Evolutionary conservation across 2,329 filamentous ascomycete genomes (phyloP).

Genomic region (Pseudogymnoascus destructans): DNA sequence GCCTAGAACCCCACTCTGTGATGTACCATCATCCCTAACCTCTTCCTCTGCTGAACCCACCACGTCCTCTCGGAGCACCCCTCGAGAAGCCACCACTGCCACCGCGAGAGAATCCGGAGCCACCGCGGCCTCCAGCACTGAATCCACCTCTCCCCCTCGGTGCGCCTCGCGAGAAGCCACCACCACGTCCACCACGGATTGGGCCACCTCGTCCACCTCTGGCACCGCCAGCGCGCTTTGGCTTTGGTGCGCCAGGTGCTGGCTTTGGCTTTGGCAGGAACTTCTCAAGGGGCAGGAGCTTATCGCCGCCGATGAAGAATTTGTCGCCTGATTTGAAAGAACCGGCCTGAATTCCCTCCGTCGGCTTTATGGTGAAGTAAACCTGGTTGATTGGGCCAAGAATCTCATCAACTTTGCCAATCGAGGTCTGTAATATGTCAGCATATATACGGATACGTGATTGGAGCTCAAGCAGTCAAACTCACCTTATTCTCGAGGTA

Average conservation of each 20-base stretch:
- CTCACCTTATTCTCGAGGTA: slow-evolving; percentile 93
- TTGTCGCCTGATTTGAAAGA: slow-evolving; percentile 96
- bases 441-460: slow-evolving; percentile 2
- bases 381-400: slow-evolving; percentile 96
- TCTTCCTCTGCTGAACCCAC: slow-evolving; percentile 26
- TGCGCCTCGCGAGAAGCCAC: slow-evolving; percentile 32
- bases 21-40: slow-evolving; percentile 11
- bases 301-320: slow-evolving; percentile 91
- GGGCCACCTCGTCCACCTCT: slow-evolving; percentile 34
- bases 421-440: slow-evolving; percentile 44
- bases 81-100: slow-evolving; percentile 26
- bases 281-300: slow-evolving; percentile 85
- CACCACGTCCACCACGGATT: slow-evolving; percentile 30
- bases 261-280: slow-evolving; percentile 92
- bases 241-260: slow-evolving; percentile 51
- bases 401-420: slow-evolving; percentile 97
- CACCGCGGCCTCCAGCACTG: slow-evolving; percentile 31
- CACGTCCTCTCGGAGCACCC: slow-evolving; percentile 17
- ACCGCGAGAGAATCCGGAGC: slow-evolving; percentile 29
- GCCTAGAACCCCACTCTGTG: slow-evolving; percentile 6
- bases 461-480: background rate
- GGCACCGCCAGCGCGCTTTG: slow-evolving; percentile 55
- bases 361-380: slow-evolving; percentile 95
- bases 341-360: slow-evolving; percentile 86
- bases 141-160: slow-evolving; percentile 40